Conservation (phyloP, 1,139 yeast genomes). For the Pneumocystis wakefieldiae region DNA sequence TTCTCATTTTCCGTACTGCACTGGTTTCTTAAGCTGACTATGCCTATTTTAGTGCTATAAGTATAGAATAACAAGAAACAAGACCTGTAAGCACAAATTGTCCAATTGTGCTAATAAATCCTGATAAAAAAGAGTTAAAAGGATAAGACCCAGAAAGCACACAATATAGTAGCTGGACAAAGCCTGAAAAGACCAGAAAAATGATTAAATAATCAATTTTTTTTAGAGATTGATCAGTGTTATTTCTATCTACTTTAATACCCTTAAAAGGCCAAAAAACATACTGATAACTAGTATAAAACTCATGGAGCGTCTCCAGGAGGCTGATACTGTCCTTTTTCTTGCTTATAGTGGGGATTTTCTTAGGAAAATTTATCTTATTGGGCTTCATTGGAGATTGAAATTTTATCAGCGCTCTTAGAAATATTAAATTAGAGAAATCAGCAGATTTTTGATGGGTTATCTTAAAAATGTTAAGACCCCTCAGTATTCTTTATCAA, state of each 20-base stretch:
- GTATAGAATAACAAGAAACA: background rate
- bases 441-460: background rate
- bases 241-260: background rate
- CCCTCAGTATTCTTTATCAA: background rate
- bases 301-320: background rate
- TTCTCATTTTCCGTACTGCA: slow-evolving; percentile 29
- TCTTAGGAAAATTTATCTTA: background rate
- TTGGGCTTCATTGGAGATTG: background rate
- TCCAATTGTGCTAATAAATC: slow-evolving; percentile 83
- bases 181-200: slow-evolving; percentile 61
- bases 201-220: slow-evolving; percentile 64
- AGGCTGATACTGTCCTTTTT: no score
- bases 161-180: slow-evolving; percentile 64
- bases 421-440: background rate
- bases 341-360: background rate
- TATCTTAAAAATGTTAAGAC: background rate
- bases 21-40: slow-evolving; percentile 53
- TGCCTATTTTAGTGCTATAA: background rate
- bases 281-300: background rate
- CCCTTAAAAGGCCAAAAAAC: background rate
- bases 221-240: slow-evolving; percentile 22
- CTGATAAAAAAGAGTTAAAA: slow-evolving; percentile 90
- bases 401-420: background rate
- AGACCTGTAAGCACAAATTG: slow-evolving; percentile 69
- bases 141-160: slow-evolving; percentile 74